Evolutionary conservation across 2,329 filamentous ascomycete species (phyloP).

Genomic region (Parascedosporium putredinis): DNA sequence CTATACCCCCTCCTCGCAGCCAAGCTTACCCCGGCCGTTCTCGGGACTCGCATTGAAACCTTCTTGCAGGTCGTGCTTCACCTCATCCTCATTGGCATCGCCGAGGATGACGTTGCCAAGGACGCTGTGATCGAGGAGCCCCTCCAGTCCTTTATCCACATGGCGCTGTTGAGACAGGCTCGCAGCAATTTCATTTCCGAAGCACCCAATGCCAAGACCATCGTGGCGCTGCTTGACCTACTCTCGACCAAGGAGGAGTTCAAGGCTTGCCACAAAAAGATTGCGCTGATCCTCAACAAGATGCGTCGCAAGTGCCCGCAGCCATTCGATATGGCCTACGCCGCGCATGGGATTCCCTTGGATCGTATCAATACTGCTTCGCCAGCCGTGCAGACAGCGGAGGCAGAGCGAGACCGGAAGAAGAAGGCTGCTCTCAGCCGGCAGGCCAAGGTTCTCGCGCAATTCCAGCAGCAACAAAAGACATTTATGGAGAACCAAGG

Average conservation of each 20-base stretch:
- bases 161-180: conserved; percentile 55
- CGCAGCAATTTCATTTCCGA: conserved; percentile 51
- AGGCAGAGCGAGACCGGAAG: conserved; percentile 69
- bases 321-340: conserved; percentile 60
- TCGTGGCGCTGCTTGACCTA: conserved; percentile 52
- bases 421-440: conserved; percentile 85
- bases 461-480: conserved; percentile 96
- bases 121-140: conserved; percentile 35
- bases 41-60: conserved; percentile 73
- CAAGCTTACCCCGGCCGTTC: conserved; percentile 61
- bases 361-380: conserved; percentile 76
- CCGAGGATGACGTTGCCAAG: conserved; percentile 63
- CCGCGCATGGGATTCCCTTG: conserved; percentile 52
- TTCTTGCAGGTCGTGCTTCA: conserved; percentile 90
- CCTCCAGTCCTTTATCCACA: conserved; percentile 59
- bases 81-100: conserved; percentile 71
- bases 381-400: conserved; percentile 57
- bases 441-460: conserved; percentile 91
- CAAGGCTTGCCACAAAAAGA: conserved; percentile 74
- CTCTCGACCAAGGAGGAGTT: conserved; percentile 61
- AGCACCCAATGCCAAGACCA: conserved; percentile 47
- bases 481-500: conserved; percentile 85
- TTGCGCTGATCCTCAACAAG: conserved; percentile 69
- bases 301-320: conserved; percentile 74
- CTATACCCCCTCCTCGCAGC: conserved; percentile 66